phyloP scores from a whole-genome alignment of 352 stramenopile genomes.

The Salisapilia sapeloensis region DNA sequence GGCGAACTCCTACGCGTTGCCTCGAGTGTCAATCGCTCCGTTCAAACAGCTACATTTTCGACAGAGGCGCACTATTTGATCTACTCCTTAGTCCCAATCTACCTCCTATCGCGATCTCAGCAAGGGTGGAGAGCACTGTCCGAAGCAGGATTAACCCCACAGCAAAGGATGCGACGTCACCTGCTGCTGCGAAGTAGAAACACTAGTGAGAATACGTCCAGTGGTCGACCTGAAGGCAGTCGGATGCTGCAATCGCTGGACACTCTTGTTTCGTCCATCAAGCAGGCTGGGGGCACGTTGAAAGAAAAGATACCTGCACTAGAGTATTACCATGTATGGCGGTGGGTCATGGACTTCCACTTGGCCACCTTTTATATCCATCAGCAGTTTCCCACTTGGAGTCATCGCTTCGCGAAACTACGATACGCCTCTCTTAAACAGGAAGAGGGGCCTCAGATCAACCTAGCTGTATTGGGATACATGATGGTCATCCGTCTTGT shows the following conservation, averaged over 20 bases:
- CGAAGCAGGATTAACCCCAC: conserved; percentile 40
- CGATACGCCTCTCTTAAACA: no score
- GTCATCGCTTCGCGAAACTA: no score
- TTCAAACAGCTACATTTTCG: no score
- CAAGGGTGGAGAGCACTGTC: conserved; percentile 51
- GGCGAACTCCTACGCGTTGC: conserved; percentile 65
- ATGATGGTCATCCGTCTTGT: conserved; percentile 54
- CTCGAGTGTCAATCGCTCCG: conserved; percentile 2
- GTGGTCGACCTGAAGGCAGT: conserved; percentile 12
- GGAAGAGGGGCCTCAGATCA: background rate
- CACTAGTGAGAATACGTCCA: background rate
- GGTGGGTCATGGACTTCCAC: no score
- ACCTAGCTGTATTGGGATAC: conserved; percentile 29
- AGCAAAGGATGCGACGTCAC: conserved; percentile 69
- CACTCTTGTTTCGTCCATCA: background rate
- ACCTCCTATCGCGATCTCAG: conserved; percentile 41
- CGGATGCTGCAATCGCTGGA: background rate
- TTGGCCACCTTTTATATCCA: conserved; percentile 41
- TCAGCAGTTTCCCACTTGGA: background rate
- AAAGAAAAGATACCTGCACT: conserved; percentile 12
- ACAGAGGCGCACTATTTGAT: background rate
- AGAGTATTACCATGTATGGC: conserved; percentile 43
- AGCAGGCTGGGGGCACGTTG: background rate
- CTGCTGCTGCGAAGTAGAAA: conserved; percentile 9
- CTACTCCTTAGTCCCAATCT: conserved; percentile 28